Evolutionary conservation across 1,139 yeast species (phyloP).

Genomic region (Saccharomycopsis hybrid): DNA sequence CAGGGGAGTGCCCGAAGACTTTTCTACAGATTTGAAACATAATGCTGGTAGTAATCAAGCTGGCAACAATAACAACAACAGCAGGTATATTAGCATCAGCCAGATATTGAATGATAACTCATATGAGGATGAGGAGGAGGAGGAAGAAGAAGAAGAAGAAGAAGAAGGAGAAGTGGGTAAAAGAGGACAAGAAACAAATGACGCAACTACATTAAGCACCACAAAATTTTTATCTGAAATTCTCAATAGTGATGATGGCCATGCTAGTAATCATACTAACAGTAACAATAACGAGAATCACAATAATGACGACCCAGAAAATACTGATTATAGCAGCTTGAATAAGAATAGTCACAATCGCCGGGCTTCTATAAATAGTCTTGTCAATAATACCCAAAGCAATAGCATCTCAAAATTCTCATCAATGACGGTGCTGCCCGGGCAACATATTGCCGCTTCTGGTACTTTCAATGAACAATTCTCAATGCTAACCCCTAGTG

Average conservation of each 20-base stretch:
- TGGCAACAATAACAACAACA: neutral
- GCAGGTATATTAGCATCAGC: constrained; percentile 3
- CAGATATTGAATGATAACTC: constrained; percentile 5
- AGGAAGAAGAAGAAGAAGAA: neutral
- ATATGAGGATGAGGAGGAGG: neutral
- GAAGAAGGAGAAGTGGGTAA: neutral
- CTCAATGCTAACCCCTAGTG: no score
- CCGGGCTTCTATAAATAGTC: no score
- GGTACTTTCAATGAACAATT: no score
- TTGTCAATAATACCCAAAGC: no score
- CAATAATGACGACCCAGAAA: neutral
- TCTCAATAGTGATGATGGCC: neutral
- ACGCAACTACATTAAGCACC: neutral
- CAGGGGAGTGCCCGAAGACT: constrained; percentile 1
- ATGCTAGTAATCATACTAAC: neutral
- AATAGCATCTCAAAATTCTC: no score
- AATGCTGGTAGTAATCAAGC: neutral
- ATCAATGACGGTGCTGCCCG: no score
- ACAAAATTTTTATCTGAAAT: neutral
- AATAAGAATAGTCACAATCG: no score
- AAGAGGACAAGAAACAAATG: neutral
- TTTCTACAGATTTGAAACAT: neutral
- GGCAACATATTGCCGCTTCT: no score
- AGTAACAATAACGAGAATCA: neutral
- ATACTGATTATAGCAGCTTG: no score